Evolutionary conservation across 352 stramenopile species (phyloP), one percentile per base, ranked within the genome.

Genomic region (Phytophthora pinifolia): DNA sequence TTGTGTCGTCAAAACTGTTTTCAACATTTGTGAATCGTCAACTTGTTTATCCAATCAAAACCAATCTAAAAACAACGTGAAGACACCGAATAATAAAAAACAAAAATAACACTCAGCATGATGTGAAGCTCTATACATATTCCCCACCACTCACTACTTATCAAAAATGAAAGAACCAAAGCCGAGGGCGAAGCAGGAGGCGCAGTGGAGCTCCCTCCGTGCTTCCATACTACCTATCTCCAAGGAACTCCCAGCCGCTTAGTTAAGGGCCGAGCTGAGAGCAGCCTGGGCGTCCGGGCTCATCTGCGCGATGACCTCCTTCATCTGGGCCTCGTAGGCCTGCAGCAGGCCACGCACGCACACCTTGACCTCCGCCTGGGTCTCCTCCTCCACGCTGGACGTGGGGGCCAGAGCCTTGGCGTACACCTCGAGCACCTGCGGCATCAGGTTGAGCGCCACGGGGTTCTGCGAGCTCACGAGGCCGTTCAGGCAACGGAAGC

Each of bases 401-500:
- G 61, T 68, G 8, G 79, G 64, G 9, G 51, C 51, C 29, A 96
- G 69, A 25, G 80, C 67, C 67, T 91, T 88, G 18, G 81, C 82
- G 59, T 95, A 94, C 51, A 94, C 80, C 27, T 88, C 74, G 38
- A 92, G 67, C 41, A 96, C 72, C 46, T 88, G 72, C 20, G 80
- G 76, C 64, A 92, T 78, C 56, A 86, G 47, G 47, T 70, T 79
- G 39, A 92, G 72, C 10, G 80, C 72, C 13, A 65, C 85, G 10
- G 91, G 60, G 65, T 98, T 91, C 54, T 97, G 92, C 67, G 81
- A 86, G 70, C 92, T 75, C 36, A 98, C 73, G 34, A 99, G 76
- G n/a, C 90, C 89, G 43, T 97, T 89, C 13, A 99, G 67, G 70
- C 90, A 98, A 44, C 76, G 84, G 79, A 98, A 99, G 9, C 98